Percentiles rank a stretch among this genome's conserved stretches.
phyloP scores from a whole-genome alignment of 345 rosid species.

The Eutrema japonicum region DNA sequence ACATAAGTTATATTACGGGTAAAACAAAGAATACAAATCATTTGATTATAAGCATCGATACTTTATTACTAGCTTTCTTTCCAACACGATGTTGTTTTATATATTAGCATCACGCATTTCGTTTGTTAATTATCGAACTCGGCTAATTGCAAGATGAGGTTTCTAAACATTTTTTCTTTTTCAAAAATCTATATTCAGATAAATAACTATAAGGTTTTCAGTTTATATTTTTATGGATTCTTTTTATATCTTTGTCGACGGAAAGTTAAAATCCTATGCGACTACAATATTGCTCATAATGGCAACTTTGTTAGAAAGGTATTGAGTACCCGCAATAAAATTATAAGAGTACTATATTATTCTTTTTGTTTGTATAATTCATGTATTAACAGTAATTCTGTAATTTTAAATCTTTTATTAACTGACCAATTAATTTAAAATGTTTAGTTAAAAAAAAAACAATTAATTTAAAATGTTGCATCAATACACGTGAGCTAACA shows the following conservation, averaged over 20 bases:
- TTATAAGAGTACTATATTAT: not conserved
- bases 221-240: not conserved
- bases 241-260: not conserved
- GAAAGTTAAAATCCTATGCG: not conserved
- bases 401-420: not conserved
- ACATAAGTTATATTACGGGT: no score
- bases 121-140: no score
- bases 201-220: not conserved
- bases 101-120: not conserved
- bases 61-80: not conserved
- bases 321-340: constrained; percentile 1
- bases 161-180: not conserved
- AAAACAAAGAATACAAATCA: no score
- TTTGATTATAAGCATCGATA: no score
- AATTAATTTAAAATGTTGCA: constrained; percentile 42
- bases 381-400: not conserved
- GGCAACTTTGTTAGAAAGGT: not conserved
- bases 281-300: not conserved
- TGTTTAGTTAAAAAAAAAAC: not conserved
- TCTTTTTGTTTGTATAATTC: constrained; percentile 10
- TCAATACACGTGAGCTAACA: constrained; percentile 90
- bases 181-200: not conserved
- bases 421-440: constrained; percentile 37
- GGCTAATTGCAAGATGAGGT: not conserved
- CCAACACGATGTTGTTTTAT: not conserved